Evolutionary conservation across 1,139 yeast species (phyloP).

Genomic region (Geotrichum citri-aurantii): DNA sequence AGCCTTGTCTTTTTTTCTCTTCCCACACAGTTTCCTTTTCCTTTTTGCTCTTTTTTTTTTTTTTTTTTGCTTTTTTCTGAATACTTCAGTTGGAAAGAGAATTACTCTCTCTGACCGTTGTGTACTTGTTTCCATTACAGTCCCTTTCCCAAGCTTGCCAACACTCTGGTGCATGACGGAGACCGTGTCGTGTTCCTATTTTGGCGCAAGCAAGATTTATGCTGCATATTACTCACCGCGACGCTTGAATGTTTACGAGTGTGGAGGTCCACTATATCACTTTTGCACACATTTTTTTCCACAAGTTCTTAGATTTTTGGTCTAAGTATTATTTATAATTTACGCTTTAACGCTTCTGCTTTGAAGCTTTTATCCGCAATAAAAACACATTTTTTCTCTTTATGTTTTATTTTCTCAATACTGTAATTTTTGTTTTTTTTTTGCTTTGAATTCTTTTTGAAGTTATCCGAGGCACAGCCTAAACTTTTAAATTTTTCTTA

Average conservation of each 20-base stretch:
- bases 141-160: conserved; percentile 58
- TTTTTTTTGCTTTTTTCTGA: too few species aligned
- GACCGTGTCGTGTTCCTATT: conserved; percentile 67
- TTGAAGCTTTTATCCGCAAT: neutral
- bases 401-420: neutral
- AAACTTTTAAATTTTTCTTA: neutral
- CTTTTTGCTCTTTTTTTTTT: too few species aligned
- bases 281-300: neutral
- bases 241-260: conserved; percentile 39
- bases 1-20: neutral
- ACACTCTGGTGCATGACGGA: conserved; percentile 80
- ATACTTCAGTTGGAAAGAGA: neutral
- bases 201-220: conserved; percentile 87
- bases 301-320: neutral
- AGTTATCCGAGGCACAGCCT: neutral
- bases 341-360: neutral
- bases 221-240: conserved; percentile 70
- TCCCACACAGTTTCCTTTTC: neutral
- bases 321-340: neutral
- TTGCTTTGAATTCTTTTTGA: neutral
- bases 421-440: neutral
- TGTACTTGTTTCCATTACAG: neutral
- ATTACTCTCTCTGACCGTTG: neutral
- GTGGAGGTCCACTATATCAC: conserved; percentile 48
- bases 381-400: too few species aligned